Evolutionary conservation across 441 rosid genomes (phyloP), one percentile per base, ranked within the genome.

Genomic region (Arabidopsis hybrid): DNA sequence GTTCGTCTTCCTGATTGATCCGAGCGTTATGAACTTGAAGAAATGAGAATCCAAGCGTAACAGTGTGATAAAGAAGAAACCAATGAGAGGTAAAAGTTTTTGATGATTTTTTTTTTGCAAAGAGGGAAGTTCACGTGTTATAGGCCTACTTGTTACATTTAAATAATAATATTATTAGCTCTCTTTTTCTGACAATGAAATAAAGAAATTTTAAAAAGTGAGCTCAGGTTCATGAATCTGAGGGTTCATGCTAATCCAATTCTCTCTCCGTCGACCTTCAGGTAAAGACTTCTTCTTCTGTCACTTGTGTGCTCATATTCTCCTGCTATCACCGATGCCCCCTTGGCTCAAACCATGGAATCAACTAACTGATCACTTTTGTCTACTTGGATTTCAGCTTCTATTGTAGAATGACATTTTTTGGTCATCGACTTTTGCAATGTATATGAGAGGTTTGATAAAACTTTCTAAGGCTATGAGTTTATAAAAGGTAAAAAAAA

Each of bases 391-490:
- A 21, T 21, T 21, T 21, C 26, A 21, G 26, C 26, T 21, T 21
- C 26, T 21, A 21, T 21, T 51, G 62, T 51, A 51, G 10, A 42
- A 52, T 21, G 49, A 67, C 55, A 31, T n/a, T n/a, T 26, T 57
- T 65, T 17, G 51, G 40, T 42, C 26, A 40, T 10, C 53, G 10
- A 66, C 72, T 50, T 39, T 66, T 42, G 78, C 21, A 31, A 57
- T 64, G 63, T 51, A 40, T 4, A 47, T 42, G 72, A 56, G 12
- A 76, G 10, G 62, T 57, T 76, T 32, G 26, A n/a, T 71, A 57
- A 10, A 58, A 58, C 57, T 76, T 75, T 70, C 57, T 50, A 59
- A 47, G 62, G 67, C 57, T 59, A 32, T 36, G 69, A 75, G 60
- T 62, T 53, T 68, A 53, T 46, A n/a, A 55, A 60, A 42, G 61